Conservation (phyloP, 306 rosid species). For the Datisca glomerata region DNA sequence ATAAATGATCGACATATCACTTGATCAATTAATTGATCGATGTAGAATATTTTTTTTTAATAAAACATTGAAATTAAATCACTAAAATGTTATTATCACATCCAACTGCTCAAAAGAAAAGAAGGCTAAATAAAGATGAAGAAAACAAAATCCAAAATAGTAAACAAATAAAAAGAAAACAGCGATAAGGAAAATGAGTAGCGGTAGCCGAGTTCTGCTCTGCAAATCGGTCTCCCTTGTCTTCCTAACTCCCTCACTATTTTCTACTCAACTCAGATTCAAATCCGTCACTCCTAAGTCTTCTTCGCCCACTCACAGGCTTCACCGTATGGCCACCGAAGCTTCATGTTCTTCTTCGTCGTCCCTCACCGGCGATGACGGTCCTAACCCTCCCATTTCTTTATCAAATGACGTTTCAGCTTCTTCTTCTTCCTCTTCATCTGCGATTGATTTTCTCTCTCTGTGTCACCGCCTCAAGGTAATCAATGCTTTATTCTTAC, state of each 20-base stretch:
- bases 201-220: slow-evolving; percentile 8
- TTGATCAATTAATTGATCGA: too few relatives aligned
- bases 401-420: slow-evolving; percentile 16
- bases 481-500: not conserved
- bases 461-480: slow-evolving; percentile 84
- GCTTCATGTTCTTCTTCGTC: slow-evolving; percentile 22
- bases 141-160: too few relatives aligned
- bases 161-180: too few relatives aligned
- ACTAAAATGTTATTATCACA: too few relatives aligned
- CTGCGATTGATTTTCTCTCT: slow-evolving; percentile 72
- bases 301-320: slow-evolving; percentile 7
- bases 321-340: slow-evolving; percentile 28
- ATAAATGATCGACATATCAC: too few relatives aligned
- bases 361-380: slow-evolving; percentile 17
- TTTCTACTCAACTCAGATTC: slow-evolving; percentile 11
- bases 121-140: too few relatives aligned
- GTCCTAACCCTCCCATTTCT: slow-evolving; percentile 16
- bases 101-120: too few relatives aligned
- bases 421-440: slow-evolving; percentile 31
- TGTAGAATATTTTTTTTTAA: too few relatives aligned
- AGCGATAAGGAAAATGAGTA: too few relatives aligned
- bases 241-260: slow-evolving; percentile 5
- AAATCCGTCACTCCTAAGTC: slow-evolving; percentile 9
- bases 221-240: slow-evolving; percentile 14
- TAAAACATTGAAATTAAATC: too few relatives aligned